Evolutionary conservation across 2,329 filamentous ascomycete species (phyloP).

Genomic region (Chaetomium strumarium): DNA sequence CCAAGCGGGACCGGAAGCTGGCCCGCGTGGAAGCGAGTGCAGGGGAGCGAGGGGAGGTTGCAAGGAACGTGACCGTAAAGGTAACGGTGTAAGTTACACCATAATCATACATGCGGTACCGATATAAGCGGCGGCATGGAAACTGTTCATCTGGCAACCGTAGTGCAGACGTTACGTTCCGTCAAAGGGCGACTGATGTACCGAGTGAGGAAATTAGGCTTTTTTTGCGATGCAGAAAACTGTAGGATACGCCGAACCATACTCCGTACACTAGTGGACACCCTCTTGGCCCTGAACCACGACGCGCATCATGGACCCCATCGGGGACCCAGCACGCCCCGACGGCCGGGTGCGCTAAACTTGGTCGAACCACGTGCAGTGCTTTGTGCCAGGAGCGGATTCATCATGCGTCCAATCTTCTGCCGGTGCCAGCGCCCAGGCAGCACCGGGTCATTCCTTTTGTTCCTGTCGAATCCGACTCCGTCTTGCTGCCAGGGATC

Average conservation of each 20-base stretch:
- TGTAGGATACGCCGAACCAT: too few species aligned
- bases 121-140: neutral
- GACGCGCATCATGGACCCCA: neutral
- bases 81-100: neutral
- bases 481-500: neutral
- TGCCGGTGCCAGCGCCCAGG: neutral
- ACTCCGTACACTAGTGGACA: too few species aligned
- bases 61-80: neutral
- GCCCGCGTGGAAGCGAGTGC: constrained; percentile 1
- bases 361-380: constrained; percentile 28
- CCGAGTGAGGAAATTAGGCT: too few species aligned
- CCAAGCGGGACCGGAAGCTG: constrained; percentile 5
- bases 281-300: neutral
- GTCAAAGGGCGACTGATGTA: too few species aligned
- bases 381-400: constrained; percentile 15
- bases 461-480: neutral
- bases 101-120: neutral
- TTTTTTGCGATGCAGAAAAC: too few species aligned
- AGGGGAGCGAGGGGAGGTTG: neutral
- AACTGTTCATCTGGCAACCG: too few species aligned
- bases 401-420: neutral
- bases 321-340: neutral
- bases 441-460: neutral
- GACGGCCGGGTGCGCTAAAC: constrained; percentile 15
- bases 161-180: too few species aligned